Base-by-base conservation (phyloP, 2,329 filamentous ascomycete species). In the Remersonia thermophila region DNA sequence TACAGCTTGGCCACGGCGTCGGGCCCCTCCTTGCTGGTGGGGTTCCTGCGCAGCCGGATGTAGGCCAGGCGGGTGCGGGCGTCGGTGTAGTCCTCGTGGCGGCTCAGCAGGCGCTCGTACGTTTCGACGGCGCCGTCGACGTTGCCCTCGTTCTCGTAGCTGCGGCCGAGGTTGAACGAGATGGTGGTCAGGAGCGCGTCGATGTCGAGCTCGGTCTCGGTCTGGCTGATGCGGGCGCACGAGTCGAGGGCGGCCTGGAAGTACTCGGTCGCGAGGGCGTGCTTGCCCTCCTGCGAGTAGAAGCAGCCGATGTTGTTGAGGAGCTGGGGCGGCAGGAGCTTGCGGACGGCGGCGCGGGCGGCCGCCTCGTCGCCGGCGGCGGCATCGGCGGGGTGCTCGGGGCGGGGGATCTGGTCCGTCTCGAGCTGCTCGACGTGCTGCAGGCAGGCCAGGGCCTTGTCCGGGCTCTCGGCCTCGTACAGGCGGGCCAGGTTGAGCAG, bases 241-340 rank as follows among this genome's bases (percentile, higher is more conserved):
- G 89, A 84, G 44, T 80, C 81, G 36, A 98, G 63, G 0, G 87
- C 91, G n/a, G 83, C 78, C 56, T 98, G 84, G 55, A 96, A 98
- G 61, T 93, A 72, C 34, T 89, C 80, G 46, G 83, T 80, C 15
- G 91, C 87, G 42, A 76, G 67, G 14, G 80, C 75, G 44, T 82
- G 78, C 53, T 85, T 86, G 50, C 93, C 86, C 2, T 77, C 71
- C 54, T 94, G 86, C 47, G 85, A 95, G 48, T 93, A 77, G 60
- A 96, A 96, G 58, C 87, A 95, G 4, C 84, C 91, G 55, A 96
- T 93, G 55, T 98, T 98, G 66, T 96, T 98, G 30, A 98, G 70
- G 2, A 96, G 68, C 52, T 94, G 86, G 3, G 91, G 91, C 1
- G 87, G 83, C 2, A 98, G 65, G 40, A 80, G 69, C 53, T 87